Base-by-base conservation (phyloP, 768 basidiomycete species). In the Coprinopsis sp. region DNA sequence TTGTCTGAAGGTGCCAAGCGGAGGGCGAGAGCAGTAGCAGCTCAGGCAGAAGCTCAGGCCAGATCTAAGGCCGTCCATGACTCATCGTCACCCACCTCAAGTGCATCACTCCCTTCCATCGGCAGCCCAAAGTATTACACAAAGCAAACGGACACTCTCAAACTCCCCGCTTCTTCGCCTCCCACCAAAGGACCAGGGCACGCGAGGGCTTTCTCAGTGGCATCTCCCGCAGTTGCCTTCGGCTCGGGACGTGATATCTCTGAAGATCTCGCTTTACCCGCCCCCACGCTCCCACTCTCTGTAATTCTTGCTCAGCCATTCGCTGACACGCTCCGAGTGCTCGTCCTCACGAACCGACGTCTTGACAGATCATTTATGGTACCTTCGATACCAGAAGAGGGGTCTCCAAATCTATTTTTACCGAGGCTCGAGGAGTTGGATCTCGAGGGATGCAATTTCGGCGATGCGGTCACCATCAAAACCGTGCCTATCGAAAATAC, bases 1-100 rank as follows among this genome's bases (percentile, higher is more conserved):
- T 58, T 84, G 24, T 86, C 86, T 0, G 89, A 89, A 54, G 88
- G 85, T 16, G 85, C 81, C 14, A 77, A 74, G 53, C 68, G 86
- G 28, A 74, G 84, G 16, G 80, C 81, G 18, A 68, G 81, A 48
- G 83, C 81, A 0, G 69, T 67, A 4, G 78, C 76, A 14, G 71
- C 73, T 2, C 56, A 60, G 3, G 51, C 61, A 31, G 59, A 58
- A 25, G 62, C 61, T 7, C 51, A 58, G 14, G 11, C 38, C 18
- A 39, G 8, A 11, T 12, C 7, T 24, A 23, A 21, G 4, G 8
- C 12, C 12, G 11, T 23, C 19, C 38, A 18, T 16, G 6, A 18
- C 6, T 18, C 22, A 11, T 25, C 2, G 34, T 47, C 22, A 49
- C 27, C 41, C 16, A 14, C 57, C 7, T 46, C 59, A 4, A 47